phyloP scores from a whole-genome alignment of 345 rosid species.

The Citrus maxima region DNA sequence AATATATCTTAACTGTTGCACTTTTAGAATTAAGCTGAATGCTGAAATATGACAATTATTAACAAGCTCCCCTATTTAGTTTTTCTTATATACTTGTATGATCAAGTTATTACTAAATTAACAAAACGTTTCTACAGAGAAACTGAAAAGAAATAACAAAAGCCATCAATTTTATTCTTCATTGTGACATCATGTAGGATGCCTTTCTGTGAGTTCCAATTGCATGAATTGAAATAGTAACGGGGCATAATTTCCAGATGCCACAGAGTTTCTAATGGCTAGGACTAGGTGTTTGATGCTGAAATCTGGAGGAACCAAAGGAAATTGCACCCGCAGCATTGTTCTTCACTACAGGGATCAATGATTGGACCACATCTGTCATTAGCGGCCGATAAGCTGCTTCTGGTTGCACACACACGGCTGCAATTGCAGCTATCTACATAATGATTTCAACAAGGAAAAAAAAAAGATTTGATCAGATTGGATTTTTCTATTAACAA shows the following conservation, averaged over 20 bases:
- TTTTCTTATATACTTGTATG: not conserved
- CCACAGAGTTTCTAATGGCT: slow-evolving; percentile 15
- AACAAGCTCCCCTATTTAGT: too few relatives aligned
- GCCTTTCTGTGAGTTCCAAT: not conserved
- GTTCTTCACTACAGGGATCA: slow-evolving; percentile 72
- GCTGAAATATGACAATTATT: too few relatives aligned
- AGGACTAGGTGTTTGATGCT: slow-evolving; percentile 26
- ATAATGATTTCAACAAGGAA: not conserved
- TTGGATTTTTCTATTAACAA: not conserved
- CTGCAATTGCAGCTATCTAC: slow-evolving; percentile 92
- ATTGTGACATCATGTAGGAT: not conserved
- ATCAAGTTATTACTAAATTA: not conserved
- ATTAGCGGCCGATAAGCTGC: slow-evolving; percentile 88
- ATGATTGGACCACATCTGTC: slow-evolving; percentile 95
- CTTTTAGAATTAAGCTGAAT: too few relatives aligned
- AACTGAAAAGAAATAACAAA: not conserved
- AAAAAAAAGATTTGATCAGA: too few relatives aligned
- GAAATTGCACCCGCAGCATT: slow-evolving; percentile 28
- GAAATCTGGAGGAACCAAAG: slow-evolving; percentile 39
- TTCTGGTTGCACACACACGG: slow-evolving; percentile 86
- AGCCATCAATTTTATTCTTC: not conserved
- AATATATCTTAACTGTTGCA: too few relatives aligned
- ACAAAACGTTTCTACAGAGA: not conserved
- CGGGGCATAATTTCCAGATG: not conserved
- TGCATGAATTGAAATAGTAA: not conserved